Conservation (phyloP, 2,329 filamentous ascomycete species). For the Monosporascus sp. region DNA sequence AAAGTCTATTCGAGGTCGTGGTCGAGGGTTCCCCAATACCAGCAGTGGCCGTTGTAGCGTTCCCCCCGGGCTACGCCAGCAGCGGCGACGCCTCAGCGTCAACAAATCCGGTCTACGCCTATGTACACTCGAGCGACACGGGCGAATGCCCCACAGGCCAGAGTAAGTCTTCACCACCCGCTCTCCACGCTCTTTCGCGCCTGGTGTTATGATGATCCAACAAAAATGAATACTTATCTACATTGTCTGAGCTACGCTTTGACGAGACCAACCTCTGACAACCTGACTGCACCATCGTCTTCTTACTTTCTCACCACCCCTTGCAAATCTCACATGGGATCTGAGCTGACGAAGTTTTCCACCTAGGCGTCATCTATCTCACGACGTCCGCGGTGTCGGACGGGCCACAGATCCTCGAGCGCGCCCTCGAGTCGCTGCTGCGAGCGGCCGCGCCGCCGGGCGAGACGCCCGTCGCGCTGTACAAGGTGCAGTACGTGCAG, state of each 20-base stretch:
- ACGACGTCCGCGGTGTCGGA: constrained; percentile 30
- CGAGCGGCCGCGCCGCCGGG: constrained; percentile 20
- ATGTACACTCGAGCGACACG: constrained; percentile 82
- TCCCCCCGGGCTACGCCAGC: constrained; percentile 49
- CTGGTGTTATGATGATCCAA: constrained; percentile 76
- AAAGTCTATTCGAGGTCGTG: constrained; percentile 61
- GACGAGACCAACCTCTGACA: constrained; percentile 87
- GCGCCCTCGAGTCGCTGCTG: constrained; percentile 39
- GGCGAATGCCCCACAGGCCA: constrained; percentile 85
- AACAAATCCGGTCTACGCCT: constrained; percentile 47
- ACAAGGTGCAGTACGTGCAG: constrained; percentile 54
- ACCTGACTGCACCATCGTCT: constrained; percentile 60
- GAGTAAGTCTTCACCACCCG: constrained; percentile 61
- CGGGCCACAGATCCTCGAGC: constrained; percentile 33
- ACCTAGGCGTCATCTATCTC: constrained; percentile 32
- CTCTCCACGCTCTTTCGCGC: constrained; percentile 10
- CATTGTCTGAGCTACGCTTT: constrained; percentile 94
- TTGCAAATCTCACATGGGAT: neutral
- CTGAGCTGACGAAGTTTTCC: constrained; percentile 11
- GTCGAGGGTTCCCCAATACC: constrained; percentile 73
- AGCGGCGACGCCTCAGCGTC: constrained; percentile 20
- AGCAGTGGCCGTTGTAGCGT: constrained; percentile 65
- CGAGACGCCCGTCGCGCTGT: constrained; percentile 34
- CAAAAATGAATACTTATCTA: constrained; percentile 96
- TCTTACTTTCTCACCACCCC: constrained; percentile 10